These are phyloP conservation scores for Epichloe bromicola DNA, from an alignment of 2,329 filamentous ascomycete species.

Conservation along the genomic window DNA sequence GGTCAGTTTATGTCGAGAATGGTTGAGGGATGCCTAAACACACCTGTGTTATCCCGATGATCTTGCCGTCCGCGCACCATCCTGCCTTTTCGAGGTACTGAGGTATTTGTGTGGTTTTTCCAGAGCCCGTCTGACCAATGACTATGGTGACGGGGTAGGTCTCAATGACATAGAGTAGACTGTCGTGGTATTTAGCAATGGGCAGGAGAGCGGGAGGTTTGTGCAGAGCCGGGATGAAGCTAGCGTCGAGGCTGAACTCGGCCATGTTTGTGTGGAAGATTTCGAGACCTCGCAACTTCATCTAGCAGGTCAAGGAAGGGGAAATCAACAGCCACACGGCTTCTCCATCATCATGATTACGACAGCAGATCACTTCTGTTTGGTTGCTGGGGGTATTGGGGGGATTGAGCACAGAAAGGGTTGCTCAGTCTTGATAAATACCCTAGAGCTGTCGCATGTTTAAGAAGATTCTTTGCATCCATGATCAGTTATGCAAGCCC, in stretches of 20 bases:
- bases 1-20: background rate
- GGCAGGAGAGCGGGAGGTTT: slow-evolving; percentile 75
- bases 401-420: background rate
- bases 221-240: slow-evolving; percentile 69
- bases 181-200: slow-evolving; percentile 70
- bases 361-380: background rate
- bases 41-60: slow-evolving; percentile 85
- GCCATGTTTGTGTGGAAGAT: slow-evolving; percentile 26
- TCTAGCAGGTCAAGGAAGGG: background rate
- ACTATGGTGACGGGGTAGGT: slow-evolving; percentile 75
- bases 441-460: background rate
- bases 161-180: slow-evolving; percentile 75
- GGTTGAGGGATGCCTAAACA: slow-evolving; percentile 13
- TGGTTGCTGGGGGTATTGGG: background rate
- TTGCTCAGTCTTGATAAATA: background rate
- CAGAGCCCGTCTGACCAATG: slow-evolving; percentile 86
- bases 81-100: slow-evolving; percentile 81
- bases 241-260: slow-evolving; percentile 42
- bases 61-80: slow-evolving; percentile 74
- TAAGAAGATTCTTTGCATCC: background rate
- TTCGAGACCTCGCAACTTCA: background rate
- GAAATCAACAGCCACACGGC: background rate
- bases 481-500: background rate
- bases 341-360: background rate
- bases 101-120: slow-evolving; percentile 91